A percentile compares a stretch with the other conserved stretches of the same genome.
Evolutionary conservation across 2,329 filamentous ascomycete genomes (phyloP).

Genomic region (Apiospora sp.): DNA sequence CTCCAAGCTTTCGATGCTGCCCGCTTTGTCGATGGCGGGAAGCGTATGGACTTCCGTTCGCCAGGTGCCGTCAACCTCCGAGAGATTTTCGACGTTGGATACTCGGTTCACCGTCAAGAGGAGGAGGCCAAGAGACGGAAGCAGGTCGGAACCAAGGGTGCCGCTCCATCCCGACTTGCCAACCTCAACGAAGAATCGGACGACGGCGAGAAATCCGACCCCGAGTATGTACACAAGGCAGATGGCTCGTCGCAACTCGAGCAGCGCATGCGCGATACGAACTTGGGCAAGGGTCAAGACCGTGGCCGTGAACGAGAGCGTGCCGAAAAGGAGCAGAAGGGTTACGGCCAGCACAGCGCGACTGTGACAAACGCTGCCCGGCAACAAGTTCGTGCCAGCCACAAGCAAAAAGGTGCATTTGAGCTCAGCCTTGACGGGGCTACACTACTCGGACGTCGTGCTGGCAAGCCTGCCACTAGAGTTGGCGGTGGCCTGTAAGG

Average conservation of each 20-base stretch:
- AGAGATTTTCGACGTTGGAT: conserved; percentile 98
- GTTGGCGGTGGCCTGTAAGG: conserved; percentile 39
- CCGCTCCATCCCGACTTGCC: conserved; percentile 62
- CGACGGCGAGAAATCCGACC: conserved; percentile 63
- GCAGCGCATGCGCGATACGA: conserved; percentile 84
- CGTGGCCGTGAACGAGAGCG: conserved; percentile 61
- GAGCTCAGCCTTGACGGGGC: conserved; percentile 92
- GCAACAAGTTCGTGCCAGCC: conserved; percentile 75
- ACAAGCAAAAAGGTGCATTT: conserved; percentile 80
- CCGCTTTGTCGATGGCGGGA: conserved; percentile 64
- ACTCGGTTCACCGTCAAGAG: conserved; percentile 95
- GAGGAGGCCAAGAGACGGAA: conserved; percentile 94
- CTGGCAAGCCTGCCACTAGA: conserved; percentile 58
- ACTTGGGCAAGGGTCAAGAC: conserved; percentile 67
- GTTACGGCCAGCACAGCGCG: conserved; percentile 90
- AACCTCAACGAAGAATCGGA: conserved; percentile 75
- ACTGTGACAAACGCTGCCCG: conserved; percentile 84
- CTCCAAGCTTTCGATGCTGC: conserved; percentile 65
- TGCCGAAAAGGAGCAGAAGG: conserved; percentile 58
- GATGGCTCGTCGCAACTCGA: conserved; percentile 74
- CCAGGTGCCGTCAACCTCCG: conserved; percentile 94
- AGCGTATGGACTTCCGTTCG: conserved; percentile 90
- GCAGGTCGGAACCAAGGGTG: conserved; percentile 78
- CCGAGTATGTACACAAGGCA: conserved; percentile 53
- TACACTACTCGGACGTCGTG: conserved; percentile 79